These are phyloP conservation scores for Ustilaginoidea virens DNA, from an alignment of 2,329 filamentous ascomycete species.

Conservation along the genomic window DNA sequence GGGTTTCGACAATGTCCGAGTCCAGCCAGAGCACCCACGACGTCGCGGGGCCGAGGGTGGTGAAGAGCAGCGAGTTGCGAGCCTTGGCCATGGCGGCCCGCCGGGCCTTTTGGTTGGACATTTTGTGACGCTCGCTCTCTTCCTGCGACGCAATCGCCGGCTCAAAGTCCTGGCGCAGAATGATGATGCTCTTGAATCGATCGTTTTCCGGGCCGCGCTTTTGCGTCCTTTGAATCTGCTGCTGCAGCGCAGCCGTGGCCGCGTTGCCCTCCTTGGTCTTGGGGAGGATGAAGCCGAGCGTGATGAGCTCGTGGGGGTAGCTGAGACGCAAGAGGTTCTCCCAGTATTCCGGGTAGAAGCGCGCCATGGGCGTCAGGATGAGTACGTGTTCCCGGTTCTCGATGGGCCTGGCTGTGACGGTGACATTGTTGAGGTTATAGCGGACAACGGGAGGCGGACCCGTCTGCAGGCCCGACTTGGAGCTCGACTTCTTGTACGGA, in stretches of 20 bases:
- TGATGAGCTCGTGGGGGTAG: constrained; percentile 92
- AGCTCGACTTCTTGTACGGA: constrained; percentile 25
- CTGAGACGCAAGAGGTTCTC: constrained; percentile 70
- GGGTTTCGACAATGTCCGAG: constrained; percentile 80
- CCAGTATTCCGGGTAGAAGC: constrained; percentile 94
- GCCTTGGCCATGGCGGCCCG: constrained; percentile 86
- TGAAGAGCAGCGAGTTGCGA: constrained; percentile 88
- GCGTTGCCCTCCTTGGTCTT: constrained; percentile 85
- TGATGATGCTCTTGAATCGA: constrained; percentile 85
- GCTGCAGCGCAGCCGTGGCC: constrained; percentile 70
- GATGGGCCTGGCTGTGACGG: constrained; percentile 60
- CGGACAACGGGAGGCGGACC: constrained; percentile 71
- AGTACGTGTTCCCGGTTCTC: constrained; percentile 74
- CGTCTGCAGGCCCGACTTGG: constrained; percentile 14
- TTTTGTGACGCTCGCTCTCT: constrained; percentile 81
- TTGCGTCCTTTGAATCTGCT: constrained; percentile 73
- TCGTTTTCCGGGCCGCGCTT: constrained; percentile 57
- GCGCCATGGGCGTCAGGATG: constrained; percentile 80
- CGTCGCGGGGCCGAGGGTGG: constrained; percentile 76
- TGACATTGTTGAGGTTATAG: constrained; percentile 93
- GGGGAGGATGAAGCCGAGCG: constrained; percentile 87
- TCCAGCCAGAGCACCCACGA: constrained; percentile 98
- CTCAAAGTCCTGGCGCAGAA: constrained; percentile 90
- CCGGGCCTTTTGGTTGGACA: constrained; percentile 74
- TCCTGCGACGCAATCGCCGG: constrained; percentile 64